A percentile compares a stretch with the other conserved stretches of the same genome.
Conservation (phyloP, 768 basidiomycete species). For the Mycena sanguinolenta region DNA sequence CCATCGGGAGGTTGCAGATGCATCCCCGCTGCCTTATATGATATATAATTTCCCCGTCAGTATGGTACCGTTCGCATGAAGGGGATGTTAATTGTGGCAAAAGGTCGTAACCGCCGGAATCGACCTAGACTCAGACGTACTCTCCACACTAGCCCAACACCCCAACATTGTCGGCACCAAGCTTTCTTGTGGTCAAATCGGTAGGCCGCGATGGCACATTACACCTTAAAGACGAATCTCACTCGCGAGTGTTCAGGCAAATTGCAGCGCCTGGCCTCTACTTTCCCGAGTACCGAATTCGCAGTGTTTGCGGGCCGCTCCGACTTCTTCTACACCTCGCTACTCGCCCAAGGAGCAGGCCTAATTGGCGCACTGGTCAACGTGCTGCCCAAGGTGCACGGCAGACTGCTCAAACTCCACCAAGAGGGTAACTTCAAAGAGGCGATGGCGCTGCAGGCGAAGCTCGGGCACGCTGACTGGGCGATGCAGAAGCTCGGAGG, state of each 20-base stretch:
- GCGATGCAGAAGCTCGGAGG: constrained; percentile 73
- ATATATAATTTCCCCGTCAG: constrained; percentile 91
- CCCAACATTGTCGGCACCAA: constrained; percentile 91
- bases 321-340: constrained; percentile 75
- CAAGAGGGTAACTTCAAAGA: constrained; percentile 67
- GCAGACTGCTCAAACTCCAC: constrained; percentile 61
- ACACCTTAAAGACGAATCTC: not conserved
- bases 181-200: constrained; percentile 88
- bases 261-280: constrained; percentile 78
- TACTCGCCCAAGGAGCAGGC: constrained; percentile 74
- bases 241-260: constrained; percentile 52
- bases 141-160: constrained; percentile 77
- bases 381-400: constrained; percentile 71
- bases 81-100: no score
- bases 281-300: constrained; percentile 66
- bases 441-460: constrained; percentile 71
- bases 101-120: constrained; percentile 85
- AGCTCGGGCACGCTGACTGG: constrained; percentile 78
- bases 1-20: constrained; percentile 61
- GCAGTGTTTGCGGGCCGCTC: constrained; percentile 83
- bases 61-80: no score
- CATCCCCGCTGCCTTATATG: constrained; percentile 51
- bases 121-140: constrained; percentile 86
- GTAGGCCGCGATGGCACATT: constrained; percentile 43
- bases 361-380: constrained; percentile 76